Conservation (phyloP, 2,329 filamentous ascomycete genomes). For the Aspergillus costaricaensis region DNA sequence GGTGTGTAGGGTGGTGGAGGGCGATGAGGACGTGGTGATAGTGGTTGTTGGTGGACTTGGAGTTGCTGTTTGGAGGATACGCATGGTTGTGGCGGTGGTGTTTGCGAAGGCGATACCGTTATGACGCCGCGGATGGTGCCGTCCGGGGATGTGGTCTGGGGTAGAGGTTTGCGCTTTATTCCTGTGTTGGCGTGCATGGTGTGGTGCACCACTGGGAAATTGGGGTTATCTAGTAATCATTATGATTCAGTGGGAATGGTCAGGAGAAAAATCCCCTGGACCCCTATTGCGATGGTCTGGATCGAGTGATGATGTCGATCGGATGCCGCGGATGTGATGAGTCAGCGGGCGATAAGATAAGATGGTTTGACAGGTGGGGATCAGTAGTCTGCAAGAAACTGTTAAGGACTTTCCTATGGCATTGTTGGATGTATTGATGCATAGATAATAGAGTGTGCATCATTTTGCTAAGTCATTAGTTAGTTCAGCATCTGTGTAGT, state of each 20-base stretch:
- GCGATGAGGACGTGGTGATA: neutral
- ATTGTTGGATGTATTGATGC: no score
- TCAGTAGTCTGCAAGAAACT: neutral
- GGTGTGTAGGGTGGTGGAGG: neutral
- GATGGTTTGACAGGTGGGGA: neutral
- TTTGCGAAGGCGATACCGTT: neutral
- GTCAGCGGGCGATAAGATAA: neutral
- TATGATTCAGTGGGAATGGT: neutral
- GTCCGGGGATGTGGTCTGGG: neutral
- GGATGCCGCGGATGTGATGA: neutral
- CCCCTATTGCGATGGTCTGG: neutral
- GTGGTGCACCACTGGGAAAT: neutral
- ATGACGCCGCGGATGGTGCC: constrained; percentile 1
- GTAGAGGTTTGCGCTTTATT: neutral
- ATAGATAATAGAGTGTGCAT: no score
- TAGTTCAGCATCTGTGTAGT: no score
- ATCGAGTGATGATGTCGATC: constrained; percentile 4
- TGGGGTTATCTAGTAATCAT: neutral
- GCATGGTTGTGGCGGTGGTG: neutral
- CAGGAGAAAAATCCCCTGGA: constrained; percentile 1
- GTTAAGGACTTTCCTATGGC: no score
- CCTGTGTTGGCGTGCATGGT: neutral
- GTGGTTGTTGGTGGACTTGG: neutral
- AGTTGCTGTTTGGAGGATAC: neutral
- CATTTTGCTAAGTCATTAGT: no score